Percentiles rank a stretch among this genome's conserved stretches.
Evolutionary conservation across 2,329 filamentous ascomycete species (phyloP).

Genomic region (Colletotrichum echinochloae): DNA sequence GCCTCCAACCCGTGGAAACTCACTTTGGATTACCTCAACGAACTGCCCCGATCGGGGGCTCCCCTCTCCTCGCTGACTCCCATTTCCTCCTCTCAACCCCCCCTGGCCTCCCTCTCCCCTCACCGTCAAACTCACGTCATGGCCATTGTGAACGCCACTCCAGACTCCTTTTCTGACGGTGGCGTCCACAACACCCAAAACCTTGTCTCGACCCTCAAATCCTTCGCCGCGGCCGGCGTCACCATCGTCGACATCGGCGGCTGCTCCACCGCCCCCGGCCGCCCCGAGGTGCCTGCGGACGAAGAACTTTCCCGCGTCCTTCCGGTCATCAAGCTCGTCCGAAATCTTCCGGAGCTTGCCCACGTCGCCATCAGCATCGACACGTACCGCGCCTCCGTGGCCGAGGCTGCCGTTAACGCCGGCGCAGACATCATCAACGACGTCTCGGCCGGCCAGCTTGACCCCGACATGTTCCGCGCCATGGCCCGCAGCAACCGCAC

Average conservation of each 20-base stretch:
- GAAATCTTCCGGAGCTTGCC: constrained; percentile 70
- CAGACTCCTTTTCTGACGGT: constrained; percentile 97
- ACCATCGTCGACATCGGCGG: constrained; percentile 93
- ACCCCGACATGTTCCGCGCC: constrained; percentile 83
- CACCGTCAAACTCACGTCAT: constrained; percentile 81
- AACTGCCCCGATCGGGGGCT: constrained; percentile 61
- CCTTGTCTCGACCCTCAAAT: constrained; percentile 69
- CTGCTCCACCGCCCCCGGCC: constrained; percentile 87
- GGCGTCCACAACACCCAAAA: constrained; percentile 69
- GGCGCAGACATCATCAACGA: constrained; percentile 97
- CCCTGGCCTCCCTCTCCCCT: constrained; percentile 69
- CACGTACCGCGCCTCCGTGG: constrained; percentile 90
- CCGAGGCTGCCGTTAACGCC: constrained; percentile 77
- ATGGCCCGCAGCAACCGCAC: constrained; percentile 83
- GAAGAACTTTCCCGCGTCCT: constrained; percentile 85
- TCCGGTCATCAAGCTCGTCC: constrained; percentile 81
- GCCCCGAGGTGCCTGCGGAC: constrained; percentile 73
- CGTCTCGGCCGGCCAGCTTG: constrained; percentile 84
- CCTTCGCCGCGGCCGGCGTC: constrained; percentile 76
- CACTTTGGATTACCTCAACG: constrained; percentile 70
- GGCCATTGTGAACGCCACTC: constrained; percentile 94
- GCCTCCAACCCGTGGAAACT: constrained; percentile 69
- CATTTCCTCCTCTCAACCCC: constrained; percentile 55
- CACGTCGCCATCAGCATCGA: constrained; percentile 86
- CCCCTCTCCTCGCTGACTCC: constrained; percentile 71